Conservation (phyloP, 352 stramenopile genomes). For the Peronospora farinosa region DNA sequence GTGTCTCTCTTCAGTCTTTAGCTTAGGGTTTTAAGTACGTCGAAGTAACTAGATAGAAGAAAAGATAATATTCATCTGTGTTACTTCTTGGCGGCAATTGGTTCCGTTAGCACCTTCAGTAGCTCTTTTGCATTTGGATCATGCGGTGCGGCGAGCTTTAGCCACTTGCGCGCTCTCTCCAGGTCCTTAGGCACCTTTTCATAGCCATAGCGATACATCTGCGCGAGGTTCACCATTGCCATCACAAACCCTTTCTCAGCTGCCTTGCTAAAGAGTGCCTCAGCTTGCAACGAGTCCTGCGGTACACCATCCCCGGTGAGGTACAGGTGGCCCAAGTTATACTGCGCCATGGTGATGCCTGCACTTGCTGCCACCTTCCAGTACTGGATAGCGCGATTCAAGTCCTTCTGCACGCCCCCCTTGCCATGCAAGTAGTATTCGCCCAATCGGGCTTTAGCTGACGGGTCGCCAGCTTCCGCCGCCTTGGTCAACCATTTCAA, state of each 20-base stretch:
- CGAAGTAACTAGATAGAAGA: slow-evolving; percentile 14
- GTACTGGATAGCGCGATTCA: slow-evolving; percentile 46
- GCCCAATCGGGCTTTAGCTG: slow-evolving; percentile 64
- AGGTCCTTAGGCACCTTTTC: slow-evolving; percentile 58
- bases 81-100: slow-evolving; percentile 11
- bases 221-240: slow-evolving; percentile 83
- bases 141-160: slow-evolving; percentile 63
- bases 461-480: slow-evolving; percentile 63
- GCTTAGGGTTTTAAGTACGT: slow-evolving; percentile 3
- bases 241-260: slow-evolving; percentile 80
- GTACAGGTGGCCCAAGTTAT: slow-evolving; percentile 72
- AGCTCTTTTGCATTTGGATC: slow-evolving; percentile 77
- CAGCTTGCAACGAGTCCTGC: slow-evolving; percentile 52
- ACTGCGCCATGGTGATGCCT: slow-evolving; percentile 61
- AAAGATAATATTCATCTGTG: slow-evolving; percentile 10
- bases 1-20: slow-evolving; percentile 37
- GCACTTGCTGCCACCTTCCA: slow-evolving; percentile 63
- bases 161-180: slow-evolving; percentile 61
- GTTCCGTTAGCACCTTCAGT: slow-evolving; percentile 33
- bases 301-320: slow-evolving; percentile 58
- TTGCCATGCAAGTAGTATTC: slow-evolving; percentile 69
- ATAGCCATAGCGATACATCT: slow-evolving; percentile 77
- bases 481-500: slow-evolving; percentile 72
- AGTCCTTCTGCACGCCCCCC: slow-evolving; percentile 42
- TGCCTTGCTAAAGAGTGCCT: slow-evolving; percentile 64